Evolutionary conservation across 2,329 filamentous ascomycete genomes (phyloP), one percentile per base, ranked within the genome.

Genomic region (Aspergillus fumigatiaffinis): DNA sequence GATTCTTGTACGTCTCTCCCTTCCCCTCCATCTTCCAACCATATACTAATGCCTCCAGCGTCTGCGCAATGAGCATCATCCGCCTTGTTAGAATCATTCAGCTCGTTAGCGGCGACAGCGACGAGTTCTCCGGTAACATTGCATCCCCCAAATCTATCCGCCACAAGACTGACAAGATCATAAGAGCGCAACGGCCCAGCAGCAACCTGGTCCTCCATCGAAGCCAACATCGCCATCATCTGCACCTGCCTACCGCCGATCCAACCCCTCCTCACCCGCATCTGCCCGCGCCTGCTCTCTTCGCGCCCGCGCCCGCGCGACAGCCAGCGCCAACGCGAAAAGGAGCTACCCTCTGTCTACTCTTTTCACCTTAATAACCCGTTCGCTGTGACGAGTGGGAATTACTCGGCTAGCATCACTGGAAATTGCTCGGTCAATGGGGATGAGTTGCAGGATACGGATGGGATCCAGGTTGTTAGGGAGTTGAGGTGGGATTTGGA

Each of bases 141-240:
- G 5, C 17, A 25, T n/a, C 1, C 4, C 32, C 25, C 32, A 17
- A 23, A 32, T 7, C 42, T n/a, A 17, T n/a, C 2, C 5, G 14
- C 32, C 14, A 17, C 32, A 38, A 7, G 6, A 38, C 32, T 38
- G 32, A 38, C 32, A 38, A 35, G 14, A n/a, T 17, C 10, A 38
- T 38, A 3, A 69, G 66, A 61, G 49, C 56, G 32, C 29, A 71
- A 70, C 55, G 60, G 59, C 54, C 20, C 57, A 12, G 62, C 66
- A n/a, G 67, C 67, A 49, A 53, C 63, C 49, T 72, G 69, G 70
- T 72, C 71, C 23, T 66, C 61, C 32, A 59, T 71, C 17, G 71
- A 72, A 62, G 52, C 58, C 41, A 69, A 68, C 51, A 55, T 71
- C 32, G 71, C 71, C 53, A 68, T 72, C 9, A 65, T 72, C 50